Conservation (phyloP, 2,329 filamentous ascomycete genomes). For the Furcasterigmium furcatum region DNA sequence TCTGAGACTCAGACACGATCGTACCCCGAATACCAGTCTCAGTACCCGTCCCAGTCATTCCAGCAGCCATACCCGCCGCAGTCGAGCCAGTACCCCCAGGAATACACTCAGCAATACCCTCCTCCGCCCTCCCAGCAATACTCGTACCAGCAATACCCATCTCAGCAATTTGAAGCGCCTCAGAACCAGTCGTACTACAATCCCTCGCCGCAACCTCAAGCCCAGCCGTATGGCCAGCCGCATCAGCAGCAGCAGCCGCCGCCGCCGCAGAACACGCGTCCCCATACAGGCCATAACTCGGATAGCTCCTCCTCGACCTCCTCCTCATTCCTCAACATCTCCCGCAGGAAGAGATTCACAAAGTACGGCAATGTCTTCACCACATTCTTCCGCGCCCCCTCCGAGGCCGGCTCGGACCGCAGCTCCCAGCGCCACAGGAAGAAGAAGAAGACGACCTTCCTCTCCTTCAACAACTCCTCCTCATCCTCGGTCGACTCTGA, state of each 20-base stretch:
- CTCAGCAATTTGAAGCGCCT: background rate
- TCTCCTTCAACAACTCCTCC: conserved; percentile 60
- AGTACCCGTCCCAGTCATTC: conserved; percentile 1
- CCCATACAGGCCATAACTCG: conserved; percentile 12
- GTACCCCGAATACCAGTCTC: background rate
- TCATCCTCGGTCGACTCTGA: conserved; percentile 67
- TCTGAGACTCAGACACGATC: conserved; percentile 2
- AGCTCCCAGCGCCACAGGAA: conserved; percentile 32
- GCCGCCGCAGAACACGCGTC: conserved; percentile 12
- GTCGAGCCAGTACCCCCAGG: conserved; percentile 13
- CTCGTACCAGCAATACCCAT: conserved; percentile 6
- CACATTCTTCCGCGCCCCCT: conserved; percentile 61
- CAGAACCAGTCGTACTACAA: background rate
- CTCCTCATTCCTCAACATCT: conserved; percentile 64
- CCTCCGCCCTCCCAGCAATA: conserved; percentile 1
- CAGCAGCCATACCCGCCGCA: conserved; percentile 3
- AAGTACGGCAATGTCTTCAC: conserved; percentile 52
- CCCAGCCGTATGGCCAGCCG: too few relatives aligned
- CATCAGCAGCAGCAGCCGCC: conserved; percentile 10
- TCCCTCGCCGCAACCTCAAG: conserved; percentile 3
- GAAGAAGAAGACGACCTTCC: conserved; percentile 49
- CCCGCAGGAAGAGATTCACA: conserved; percentile 44
- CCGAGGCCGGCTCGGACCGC: conserved; percentile 30
- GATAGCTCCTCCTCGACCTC: conserved; percentile 49
- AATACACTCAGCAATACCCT: conserved; percentile 14